Conservation (phyloP, 208 protist genomes). For the Trypanosoma caninum region DNA sequence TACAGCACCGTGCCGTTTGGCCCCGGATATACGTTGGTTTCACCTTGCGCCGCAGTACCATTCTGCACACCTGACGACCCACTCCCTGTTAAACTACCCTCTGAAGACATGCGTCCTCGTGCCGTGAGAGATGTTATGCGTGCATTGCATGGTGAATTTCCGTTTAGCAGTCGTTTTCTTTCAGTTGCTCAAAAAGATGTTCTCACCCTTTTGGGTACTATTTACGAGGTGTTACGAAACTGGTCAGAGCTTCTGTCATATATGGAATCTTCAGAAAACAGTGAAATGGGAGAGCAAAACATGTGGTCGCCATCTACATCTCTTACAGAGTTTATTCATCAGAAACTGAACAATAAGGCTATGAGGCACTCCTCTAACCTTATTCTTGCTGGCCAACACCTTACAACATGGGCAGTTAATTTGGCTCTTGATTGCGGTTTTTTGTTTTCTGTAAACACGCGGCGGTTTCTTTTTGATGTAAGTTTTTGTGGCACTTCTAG, state of each 20-base stretch:
- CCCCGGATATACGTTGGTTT: slow-evolving; percentile 23
- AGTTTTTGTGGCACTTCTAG: slow-evolving; percentile 63
- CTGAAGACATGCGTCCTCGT: slow-evolving; percentile 11
- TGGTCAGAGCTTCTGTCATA: slow-evolving; percentile 42
- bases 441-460: slow-evolving; percentile 67
- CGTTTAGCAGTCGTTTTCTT: slow-evolving; percentile 52
- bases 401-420: slow-evolving; percentile 72
- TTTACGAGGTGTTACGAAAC: slow-evolving; percentile 43
- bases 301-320: slow-evolving; percentile 37
- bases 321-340: slow-evolving; percentile 56
- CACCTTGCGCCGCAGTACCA: slow-evolving; percentile 19
- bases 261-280: slow-evolving; percentile 2
- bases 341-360: slow-evolving; percentile 81
- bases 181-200: slow-evolving; percentile 48
- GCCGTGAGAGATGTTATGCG: slow-evolving; percentile 25
- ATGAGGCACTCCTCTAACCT: slow-evolving; percentile 73
- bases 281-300: background rate
- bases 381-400: slow-evolving; percentile 70
- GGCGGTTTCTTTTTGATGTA: slow-evolving; percentile 80
- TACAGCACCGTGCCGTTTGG: slow-evolving; percentile 69
- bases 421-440: slow-evolving; percentile 79
- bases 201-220: slow-evolving; percentile 49
- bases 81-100: slow-evolving; percentile 31
- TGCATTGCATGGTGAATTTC: slow-evolving; percentile 28
- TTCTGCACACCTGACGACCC: slow-evolving; percentile 28